Percentiles rank a stretch among this genome's conserved stretches.
These are phyloP conservation scores for Malus sieversii DNA, from an alignment of 306 rosid species.

Conservation along the genomic window DNA sequence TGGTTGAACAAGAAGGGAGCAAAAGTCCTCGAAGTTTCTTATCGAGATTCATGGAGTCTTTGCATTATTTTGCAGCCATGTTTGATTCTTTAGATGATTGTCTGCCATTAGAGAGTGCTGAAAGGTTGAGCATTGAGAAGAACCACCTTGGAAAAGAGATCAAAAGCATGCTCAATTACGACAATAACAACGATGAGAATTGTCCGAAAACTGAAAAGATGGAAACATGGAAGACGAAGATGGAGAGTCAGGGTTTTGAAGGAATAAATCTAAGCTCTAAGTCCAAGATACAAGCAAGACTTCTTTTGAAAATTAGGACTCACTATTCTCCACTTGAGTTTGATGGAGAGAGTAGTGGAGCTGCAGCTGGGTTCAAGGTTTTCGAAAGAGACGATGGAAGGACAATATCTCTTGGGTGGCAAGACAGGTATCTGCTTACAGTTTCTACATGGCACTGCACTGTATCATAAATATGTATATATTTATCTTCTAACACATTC, in stretches of 20 bases:
- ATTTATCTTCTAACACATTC: not conserved
- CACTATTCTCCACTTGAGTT: constrained; percentile 51
- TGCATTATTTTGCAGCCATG: constrained; percentile 72
- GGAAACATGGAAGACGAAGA: constrained; percentile 63
- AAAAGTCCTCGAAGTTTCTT: constrained; percentile 38
- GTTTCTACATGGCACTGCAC: constrained; percentile 61
- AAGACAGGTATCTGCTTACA: constrained; percentile 60
- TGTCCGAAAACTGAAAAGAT: constrained; percentile 37
- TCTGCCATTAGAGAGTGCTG: constrained; percentile 50
- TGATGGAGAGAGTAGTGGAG: constrained; percentile 43
- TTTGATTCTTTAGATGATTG: constrained; percentile 77
- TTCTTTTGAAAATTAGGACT: constrained; percentile 62
- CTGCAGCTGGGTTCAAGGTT: constrained; percentile 61
- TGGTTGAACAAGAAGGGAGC: constrained; percentile 67
- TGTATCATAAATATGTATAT: not conserved
- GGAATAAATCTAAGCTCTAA: constrained; percentile 51
- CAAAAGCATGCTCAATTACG: constrained; percentile 48
- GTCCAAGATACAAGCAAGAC: constrained; percentile 62
- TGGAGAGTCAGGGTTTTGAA: constrained; percentile 58
- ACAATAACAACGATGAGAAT: constrained; percentile 6
- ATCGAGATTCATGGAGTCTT: constrained; percentile 58
- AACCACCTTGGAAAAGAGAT: constrained; percentile 65
- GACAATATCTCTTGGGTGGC: constrained; percentile 75
- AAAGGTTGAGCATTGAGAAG: constrained; percentile 68
- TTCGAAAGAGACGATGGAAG: constrained; percentile 67